Base-by-base conservation (phyloP, 2,329 filamentous ascomycete species). In the Cytospora paraplurivora region DNA sequence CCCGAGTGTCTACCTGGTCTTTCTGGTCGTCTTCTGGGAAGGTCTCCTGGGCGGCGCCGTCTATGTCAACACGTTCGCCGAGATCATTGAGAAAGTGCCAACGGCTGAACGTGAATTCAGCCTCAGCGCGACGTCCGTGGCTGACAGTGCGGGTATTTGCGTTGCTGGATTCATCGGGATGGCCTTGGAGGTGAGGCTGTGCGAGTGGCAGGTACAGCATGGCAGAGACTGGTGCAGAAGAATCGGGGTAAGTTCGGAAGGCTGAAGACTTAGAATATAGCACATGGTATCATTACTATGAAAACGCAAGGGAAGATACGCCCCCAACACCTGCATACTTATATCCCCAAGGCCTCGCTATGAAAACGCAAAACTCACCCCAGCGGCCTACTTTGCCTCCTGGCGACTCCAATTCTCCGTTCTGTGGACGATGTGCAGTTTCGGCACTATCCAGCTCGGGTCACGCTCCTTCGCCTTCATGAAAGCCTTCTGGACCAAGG, bases 41-140 rank as follows among this genome's bases (percentile, higher is more conserved):
- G 95, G 95, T 0, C 76, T 98, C 13, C 80, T 99, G 0, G 95
- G 95, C 0, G 95, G 95, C 0, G 82, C 92, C 4, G 95, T 98
- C 0, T 99, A 99, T 71, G 93, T 98, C 65, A 96, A 94, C 71
- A 97, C 93, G 0, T 99, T 98, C 76, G 92, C 93, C 0, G 91
- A 96, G 73, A 97, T 99, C 66, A 89, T 92, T 74, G 92, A 97
- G 71, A 87, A 88, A 7, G 88, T 97, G 1, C 86, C 88, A 0
- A 79, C 83, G 5, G 85, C 87, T 37, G 93, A 97, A 59, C 84
- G 94, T 7, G 95, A 99, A 76, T 98, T 98, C 72, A 96, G 92
- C 65, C 78, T 99, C 1, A 88, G 91, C 0, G 94, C 93, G 0
- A 95, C 93, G 3, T 96, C 90, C 33, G 94, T 97, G 49, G 96